phyloP scores from a whole-genome alignment of 495 filamentous ascomycete species.

The Penicillium fimorum region DNA sequence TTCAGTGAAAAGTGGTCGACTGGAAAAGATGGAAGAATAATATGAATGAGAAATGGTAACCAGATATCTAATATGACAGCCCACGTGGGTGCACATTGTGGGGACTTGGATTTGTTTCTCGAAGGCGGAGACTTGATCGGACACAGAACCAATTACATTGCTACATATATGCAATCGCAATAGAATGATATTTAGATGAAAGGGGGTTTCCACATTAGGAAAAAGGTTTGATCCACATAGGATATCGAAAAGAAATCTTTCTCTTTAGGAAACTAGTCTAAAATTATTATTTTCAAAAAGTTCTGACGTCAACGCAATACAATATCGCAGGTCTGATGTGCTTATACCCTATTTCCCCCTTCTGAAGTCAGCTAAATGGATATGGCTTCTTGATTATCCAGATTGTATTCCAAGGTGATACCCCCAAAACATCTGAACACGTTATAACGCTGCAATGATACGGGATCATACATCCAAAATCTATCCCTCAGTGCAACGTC shows the following conservation, averaged over 20 bases:
- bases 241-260: not conserved
- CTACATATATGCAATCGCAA: too few relatives aligned
- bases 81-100: not conserved
- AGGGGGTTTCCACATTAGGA: not conserved
- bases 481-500: not conserved
- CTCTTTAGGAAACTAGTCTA: not conserved
- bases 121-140: not conserved
- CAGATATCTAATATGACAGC: slow-evolving; percentile 1
- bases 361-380: not conserved
- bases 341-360: not conserved
- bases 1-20: too few relatives aligned
- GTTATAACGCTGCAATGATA: too few relatives aligned
- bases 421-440: not conserved
- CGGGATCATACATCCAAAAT: not conserved
- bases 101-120: not conserved
- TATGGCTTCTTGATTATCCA: not conserved
- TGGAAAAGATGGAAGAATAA: too few relatives aligned
- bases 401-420: not conserved
- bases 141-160: not conserved
- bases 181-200: too few relatives aligned
- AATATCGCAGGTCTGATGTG: not conserved
- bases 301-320: not conserved
- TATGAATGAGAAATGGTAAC: too few relatives aligned
- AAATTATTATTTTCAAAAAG: too few relatives aligned
- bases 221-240: not conserved